phyloP scores from a whole-genome alignment of 768 basidiomycete species.

The Trametes punicea region DNA sequence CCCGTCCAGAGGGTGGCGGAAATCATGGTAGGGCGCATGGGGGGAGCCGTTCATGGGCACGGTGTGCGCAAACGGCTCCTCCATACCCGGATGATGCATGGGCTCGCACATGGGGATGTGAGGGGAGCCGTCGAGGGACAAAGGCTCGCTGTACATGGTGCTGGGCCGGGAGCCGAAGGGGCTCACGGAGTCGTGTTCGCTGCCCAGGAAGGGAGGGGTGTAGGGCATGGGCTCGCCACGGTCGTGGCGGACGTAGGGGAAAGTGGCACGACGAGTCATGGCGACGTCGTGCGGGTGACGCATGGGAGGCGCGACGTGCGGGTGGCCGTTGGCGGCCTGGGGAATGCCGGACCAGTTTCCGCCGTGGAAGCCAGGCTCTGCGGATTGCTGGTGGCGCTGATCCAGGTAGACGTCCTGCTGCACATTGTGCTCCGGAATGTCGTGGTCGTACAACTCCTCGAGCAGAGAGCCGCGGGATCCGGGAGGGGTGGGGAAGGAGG shows the following conservation, averaged over 20 bases:
- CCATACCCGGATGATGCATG: conserved; percentile 24
- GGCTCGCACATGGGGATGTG: conserved; percentile 39
- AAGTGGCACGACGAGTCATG: conserved; percentile 62
- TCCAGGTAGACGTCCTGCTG: conserved; percentile 26
- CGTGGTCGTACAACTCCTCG: conserved; percentile 68
- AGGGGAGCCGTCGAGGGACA: conserved; percentile 36
- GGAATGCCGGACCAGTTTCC: conserved; percentile 29
- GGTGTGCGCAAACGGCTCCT: conserved; percentile 32
- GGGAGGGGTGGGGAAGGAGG: conserved; percentile 33
- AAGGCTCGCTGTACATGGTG: conserved; percentile 39
- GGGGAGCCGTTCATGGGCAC: conserved; percentile 35
- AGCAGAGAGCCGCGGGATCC: conserved; percentile 54
- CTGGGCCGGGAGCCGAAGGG: conserved; percentile 33
- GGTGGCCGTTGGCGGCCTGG: conserved; percentile 34
- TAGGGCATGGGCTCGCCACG: conserved; percentile 41
- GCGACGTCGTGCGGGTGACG: conserved; percentile 43
- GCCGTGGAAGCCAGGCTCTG: conserved; percentile 24
- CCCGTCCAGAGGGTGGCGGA: conserved; percentile 39
- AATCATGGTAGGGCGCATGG: conserved; percentile 46
- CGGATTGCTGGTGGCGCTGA: conserved; percentile 23
- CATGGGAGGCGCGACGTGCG: conserved; percentile 28
- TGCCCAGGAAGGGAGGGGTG: conserved; percentile 44
- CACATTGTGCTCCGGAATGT: conserved; percentile 43
- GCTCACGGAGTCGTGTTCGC: conserved; percentile 38
- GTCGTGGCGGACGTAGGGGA: conserved; percentile 76